Conservation (phyloP, 2,329 filamentous ascomycete species). For the Nigrospora sphaerica region DNA sequence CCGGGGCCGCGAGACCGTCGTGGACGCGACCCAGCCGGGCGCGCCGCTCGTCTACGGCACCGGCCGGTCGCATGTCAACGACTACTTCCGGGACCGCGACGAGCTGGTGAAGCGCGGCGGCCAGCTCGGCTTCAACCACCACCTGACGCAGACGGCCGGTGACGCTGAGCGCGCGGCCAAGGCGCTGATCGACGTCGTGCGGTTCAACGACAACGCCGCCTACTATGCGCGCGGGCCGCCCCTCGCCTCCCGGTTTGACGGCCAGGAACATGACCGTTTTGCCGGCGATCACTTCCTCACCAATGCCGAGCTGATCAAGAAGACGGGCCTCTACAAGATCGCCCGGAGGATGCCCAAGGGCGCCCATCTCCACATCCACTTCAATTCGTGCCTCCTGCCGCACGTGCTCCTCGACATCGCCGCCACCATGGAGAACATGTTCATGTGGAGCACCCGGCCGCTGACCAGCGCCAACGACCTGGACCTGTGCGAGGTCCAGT, state of each 20-base stretch:
- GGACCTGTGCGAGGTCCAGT: conserved; percentile 52
- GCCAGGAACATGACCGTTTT: conserved; percentile 37
- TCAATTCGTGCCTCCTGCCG: conserved; percentile 66
- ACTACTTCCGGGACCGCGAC: conserved; percentile 2
- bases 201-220: conserved; percentile 9
- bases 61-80: not conserved
- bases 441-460: conserved; percentile 54
- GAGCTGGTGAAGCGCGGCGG: conserved; percentile 1
- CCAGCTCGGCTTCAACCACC: conserved; percentile 1
- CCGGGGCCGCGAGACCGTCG: not conserved
- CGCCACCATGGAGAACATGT: conserved; percentile 57
- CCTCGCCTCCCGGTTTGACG: conserved; percentile 9
- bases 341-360: conserved; percentile 61
- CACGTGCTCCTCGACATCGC: conserved; percentile 48
- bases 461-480: conserved; percentile 37
- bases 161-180: conserved; percentile 7
- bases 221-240: conserved; percentile 5
- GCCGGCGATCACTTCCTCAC: conserved; percentile 52
- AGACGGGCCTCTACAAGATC: conserved; percentile 50
- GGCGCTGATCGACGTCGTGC: conserved; percentile 1
- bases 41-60: not conserved
- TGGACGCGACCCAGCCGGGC: not conserved
- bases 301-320: conserved; percentile 44
- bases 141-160: conserved; percentile 3
- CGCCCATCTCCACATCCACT: conserved; percentile 67